phyloP scores from a whole-genome alignment of 1,139 yeast genomes.

The Yamadazyma conglobata region DNA sequence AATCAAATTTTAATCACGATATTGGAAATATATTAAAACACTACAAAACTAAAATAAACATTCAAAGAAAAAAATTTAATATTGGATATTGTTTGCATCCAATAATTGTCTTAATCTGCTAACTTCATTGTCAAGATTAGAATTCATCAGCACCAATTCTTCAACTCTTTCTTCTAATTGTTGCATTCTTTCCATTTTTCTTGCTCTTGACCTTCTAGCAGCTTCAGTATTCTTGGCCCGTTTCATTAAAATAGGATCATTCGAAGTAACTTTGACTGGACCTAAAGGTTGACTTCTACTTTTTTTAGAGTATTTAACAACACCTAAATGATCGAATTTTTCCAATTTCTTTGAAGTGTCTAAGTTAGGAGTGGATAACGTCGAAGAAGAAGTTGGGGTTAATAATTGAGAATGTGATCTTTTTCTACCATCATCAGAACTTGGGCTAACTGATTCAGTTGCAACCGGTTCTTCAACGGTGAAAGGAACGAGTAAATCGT shows the following conservation, averaged over 20 bases:
- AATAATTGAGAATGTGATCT: constrained; percentile 21
- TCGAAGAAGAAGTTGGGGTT: constrained; percentile 35
- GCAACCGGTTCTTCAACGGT: too few relatives aligned
- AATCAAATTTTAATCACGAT: too few relatives aligned
- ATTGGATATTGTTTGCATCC: constrained; percentile 21
- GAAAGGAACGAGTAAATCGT: constrained; percentile 12
- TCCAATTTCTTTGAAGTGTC: constrained; percentile 40
- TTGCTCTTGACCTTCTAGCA: constrained; percentile 91
- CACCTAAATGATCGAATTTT: constrained; percentile 59
- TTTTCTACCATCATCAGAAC: constrained; percentile 6
- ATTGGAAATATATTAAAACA: constrained; percentile 1
- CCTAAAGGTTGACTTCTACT: constrained; percentile 57
- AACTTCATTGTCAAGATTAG: constrained; percentile 56
- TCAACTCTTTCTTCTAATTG: constrained; percentile 81
- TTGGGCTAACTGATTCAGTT: constrained; percentile 8
- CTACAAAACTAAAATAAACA: background rate
- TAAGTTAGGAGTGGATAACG: constrained; percentile 31
- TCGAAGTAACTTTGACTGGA: constrained; percentile 57
- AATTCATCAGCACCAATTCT: constrained; percentile 53
- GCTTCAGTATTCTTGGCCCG: constrained; percentile 97
- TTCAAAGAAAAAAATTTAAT: constrained; percentile 11
- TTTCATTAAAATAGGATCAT: constrained; percentile 69
- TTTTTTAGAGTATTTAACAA: constrained; percentile 62
- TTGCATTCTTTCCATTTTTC: constrained; percentile 83
- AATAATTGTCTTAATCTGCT: constrained; percentile 51